Evolutionary conservation across 306 rosid genomes (phyloP), one percentile per base, ranked within the genome.

Genomic region (Lupinus albus): DNA sequence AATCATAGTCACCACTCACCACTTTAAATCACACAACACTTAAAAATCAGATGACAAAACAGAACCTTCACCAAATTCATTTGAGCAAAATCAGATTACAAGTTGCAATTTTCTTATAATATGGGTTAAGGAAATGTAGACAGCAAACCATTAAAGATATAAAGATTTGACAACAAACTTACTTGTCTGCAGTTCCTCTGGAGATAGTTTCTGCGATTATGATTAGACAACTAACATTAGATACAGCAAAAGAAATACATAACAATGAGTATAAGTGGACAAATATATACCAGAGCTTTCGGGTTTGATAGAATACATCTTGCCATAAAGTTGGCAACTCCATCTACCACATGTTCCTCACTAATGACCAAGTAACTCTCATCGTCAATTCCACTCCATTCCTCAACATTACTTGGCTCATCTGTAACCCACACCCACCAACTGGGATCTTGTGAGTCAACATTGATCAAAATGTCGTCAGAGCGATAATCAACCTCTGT

Each of bases 381-480:
- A 70, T 82, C 82, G 50, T 93, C 96, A 54, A 93, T 85, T 39
- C 96, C 96, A 78, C 97, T 90, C 79, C 68, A 35, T 71, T 93
- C 99, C 87, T 93, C 99, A 45, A 76, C 76, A 55, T 85, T 85
- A 56, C 60, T 68, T 0, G 89, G 85, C 42, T 93, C 97, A 47
- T 90, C 95, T 3, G 80, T 78, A 57, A 93, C 88, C 99, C 99
- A 93, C 21, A 93, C 93, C 97, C 99, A 93, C 99, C 97, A 86
- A 69, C 96, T 90, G 50, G 96, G 89, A 16, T 87, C 73, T 60
- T 88, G 79, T 10, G 78, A 69, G 73, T 85, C 85, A 59, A 93
- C 83, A 64, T 86, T 88, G 78, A 93, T 80, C 70, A 86, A 80
- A 76, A 86, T 71, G 30, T 93, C 99, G 59, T 90, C 99, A 5